phyloP scores from a whole-genome alignment of 2,329 filamentous ascomycete genomes.

The Diplodia sapinea region DNA sequence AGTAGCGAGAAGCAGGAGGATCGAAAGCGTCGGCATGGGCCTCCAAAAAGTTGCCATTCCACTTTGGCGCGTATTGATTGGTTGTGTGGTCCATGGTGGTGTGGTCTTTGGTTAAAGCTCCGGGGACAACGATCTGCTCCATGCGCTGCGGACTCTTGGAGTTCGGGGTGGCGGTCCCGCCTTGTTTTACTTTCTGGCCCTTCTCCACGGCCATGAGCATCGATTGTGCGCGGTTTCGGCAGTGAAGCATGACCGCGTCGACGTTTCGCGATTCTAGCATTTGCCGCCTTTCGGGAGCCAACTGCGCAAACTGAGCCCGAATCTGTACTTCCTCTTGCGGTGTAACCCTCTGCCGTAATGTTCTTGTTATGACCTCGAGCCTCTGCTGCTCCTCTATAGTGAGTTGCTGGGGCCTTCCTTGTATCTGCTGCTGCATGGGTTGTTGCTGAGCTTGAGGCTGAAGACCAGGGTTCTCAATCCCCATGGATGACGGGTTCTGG shows the following conservation, averaged over 20 bases:
- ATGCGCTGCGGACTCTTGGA: too few species aligned
- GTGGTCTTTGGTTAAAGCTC: too few species aligned
- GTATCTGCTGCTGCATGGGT: constrained; percentile 41
- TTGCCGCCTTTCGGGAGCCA: constrained; percentile 56
- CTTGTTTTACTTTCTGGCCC: constrained; percentile 35
- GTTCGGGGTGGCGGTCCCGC: too few species aligned
- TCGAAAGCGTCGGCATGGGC: background rate
- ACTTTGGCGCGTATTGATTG: background rate
- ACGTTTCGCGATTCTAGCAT: constrained; percentile 53
- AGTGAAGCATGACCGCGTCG: constrained; percentile 56
- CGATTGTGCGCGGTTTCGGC: constrained; percentile 40
- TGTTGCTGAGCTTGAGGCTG: constrained; percentile 38
- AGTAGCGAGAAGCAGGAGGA: background rate
- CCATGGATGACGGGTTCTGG: constrained; percentile 43
- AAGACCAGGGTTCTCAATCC: constrained; percentile 39
- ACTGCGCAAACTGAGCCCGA: constrained; percentile 49
- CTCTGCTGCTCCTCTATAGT: constrained; percentile 26
- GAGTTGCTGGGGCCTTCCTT: constrained; percentile 11
- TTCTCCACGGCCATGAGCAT: constrained; percentile 37
- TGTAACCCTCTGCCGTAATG: constrained; percentile 55
- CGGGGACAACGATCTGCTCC: too few species aligned
- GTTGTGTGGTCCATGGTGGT: too few species aligned
- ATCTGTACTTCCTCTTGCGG: constrained; percentile 56
- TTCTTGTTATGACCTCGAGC: constrained; percentile 51
- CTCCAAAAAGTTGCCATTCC: background rate